Evolutionary conservation across 345 rosid genomes (phyloP).

Genomic region (Sisymbrium altissimum): DNA sequence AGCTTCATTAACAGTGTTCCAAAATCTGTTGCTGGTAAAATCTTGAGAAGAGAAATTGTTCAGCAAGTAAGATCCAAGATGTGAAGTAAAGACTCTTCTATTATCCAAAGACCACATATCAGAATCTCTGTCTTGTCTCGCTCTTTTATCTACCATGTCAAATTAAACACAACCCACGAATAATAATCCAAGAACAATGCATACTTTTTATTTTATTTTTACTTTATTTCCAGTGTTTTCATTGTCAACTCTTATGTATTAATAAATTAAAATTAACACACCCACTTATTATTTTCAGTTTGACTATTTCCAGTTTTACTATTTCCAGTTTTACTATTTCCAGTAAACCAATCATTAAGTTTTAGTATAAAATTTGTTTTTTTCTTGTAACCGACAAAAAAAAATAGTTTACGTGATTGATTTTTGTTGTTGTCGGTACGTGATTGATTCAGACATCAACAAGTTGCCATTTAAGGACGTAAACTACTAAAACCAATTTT

Average conservation of each 20-base stretch:
- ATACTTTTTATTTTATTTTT: neutral
- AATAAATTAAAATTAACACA: too few species aligned
- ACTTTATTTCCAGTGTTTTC: neutral
- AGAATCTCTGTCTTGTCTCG: neutral
- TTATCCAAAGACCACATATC: neutral
- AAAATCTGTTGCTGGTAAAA: slow-evolving; percentile 81
- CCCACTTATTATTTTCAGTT: too few species aligned
- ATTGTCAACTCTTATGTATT: neutral
- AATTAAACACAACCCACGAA: neutral
- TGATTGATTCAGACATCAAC: too few species aligned
- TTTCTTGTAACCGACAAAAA: too few species aligned
- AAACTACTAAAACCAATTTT: too few species aligned
- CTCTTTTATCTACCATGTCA: neutral
- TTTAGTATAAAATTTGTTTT: too few species aligned
- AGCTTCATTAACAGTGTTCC: slow-evolving; percentile 61
- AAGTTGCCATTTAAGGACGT: too few species aligned
- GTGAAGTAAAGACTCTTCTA: slow-evolving; percentile 32
- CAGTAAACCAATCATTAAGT: too few species aligned
- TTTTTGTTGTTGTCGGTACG: too few species aligned
- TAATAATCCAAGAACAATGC: neutral
- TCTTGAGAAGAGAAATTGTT: slow-evolving; percentile 72
- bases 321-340: too few species aligned
- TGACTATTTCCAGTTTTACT: too few species aligned
- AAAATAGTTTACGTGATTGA: too few species aligned
- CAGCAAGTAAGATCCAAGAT: slow-evolving; percentile 63